Base-by-base conservation (phyloP, 306 rosid species). In the Cucurbita argyrosperma region DNA sequence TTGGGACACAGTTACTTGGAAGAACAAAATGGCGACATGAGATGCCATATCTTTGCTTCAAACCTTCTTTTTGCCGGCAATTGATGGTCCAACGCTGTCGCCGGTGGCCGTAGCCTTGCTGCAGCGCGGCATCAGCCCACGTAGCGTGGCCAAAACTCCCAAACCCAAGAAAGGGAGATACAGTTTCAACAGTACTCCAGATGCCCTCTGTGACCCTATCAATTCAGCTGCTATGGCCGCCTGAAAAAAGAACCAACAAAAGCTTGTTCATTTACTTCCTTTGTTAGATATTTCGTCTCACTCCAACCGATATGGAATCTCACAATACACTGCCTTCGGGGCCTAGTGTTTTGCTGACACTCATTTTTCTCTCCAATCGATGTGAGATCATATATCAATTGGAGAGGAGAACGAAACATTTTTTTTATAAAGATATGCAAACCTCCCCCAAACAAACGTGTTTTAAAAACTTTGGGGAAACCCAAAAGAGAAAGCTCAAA, bases 131-230 rank as follows among this genome's bases (percentile, higher is more conserved):
- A 85, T 39, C 79, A 90, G 64, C 18, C 96, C 96, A 8, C 95
- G 83, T 30, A 85, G 79, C 43, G 39, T 62, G 47, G 92, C 90
- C 50, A 88, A 53, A 65, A 84, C 76, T 63, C 86, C 86, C 60
- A 90, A 59, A 61, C 83, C 87, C 84, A 85, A 6, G 85, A 87
- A 85, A 40, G 95, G 83, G 76, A 35, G 56, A 77, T 90, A 87
- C 55, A 82, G 8, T 55, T 40, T 74, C 75, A 90, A 74, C 53
- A 90, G 83, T 77, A 77, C 77, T 1, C 81, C 85, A 26, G 92
- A 88, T 71, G 95, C 89, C 82, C 78, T 80, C 7, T 79, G 71
- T 4, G 95, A 90, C 59, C 72, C 67, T 26, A 83, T 63, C 81
- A 88, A 73, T 71, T 90, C 95, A 51, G 88, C 84, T 77, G 84